phyloP scores from a whole-genome alignment of 2,329 filamentous ascomycete species.

The Pseudogymnoascus sp. region DNA sequence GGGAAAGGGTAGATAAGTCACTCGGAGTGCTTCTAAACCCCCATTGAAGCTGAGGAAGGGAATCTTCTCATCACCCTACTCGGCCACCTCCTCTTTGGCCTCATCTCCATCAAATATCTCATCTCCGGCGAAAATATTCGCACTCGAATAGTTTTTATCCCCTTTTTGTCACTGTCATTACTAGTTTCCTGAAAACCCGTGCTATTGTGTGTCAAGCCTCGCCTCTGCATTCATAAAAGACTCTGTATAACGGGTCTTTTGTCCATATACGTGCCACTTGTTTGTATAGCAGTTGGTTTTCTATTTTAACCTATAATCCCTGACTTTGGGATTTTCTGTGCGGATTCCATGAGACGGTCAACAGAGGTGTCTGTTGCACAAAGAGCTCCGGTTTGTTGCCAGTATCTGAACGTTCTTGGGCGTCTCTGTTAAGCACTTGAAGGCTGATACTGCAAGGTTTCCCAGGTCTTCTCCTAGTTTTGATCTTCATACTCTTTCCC shows the following conservation, averaged over 20 bases:
- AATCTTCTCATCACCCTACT: slow-evolving; percentile 3
- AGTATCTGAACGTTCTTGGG: not conserved
- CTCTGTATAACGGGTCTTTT: slow-evolving; percentile 1
- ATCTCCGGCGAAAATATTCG: not conserved
- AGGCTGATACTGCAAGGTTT: not conserved
- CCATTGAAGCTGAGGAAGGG: not conserved
- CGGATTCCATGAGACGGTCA: not conserved
- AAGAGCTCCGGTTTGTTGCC: slow-evolving; percentile 3
- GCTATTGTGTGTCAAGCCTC: not conserved
- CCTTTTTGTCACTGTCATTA: slow-evolving; percentile 1
- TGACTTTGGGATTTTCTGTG: not conserved
- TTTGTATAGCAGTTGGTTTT: not conserved
- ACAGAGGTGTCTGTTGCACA: not conserved
- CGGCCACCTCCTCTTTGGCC: not conserved
- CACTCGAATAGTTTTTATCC: not conserved
- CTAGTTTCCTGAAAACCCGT: not conserved
- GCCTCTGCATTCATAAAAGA: slow-evolving; percentile 5
- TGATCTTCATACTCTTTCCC: not conserved
- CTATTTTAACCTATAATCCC: slow-evolving; percentile 1
- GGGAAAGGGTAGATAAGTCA: not conserved
- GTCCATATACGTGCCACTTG: slow-evolving; percentile 9
- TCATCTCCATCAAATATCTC: slow-evolving; percentile 9
- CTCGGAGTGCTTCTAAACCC: not conserved
- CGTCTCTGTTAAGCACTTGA: not conserved
- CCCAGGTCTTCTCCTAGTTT: not conserved